Percentiles rank a stretch among this genome's conserved stretches.
These are phyloP conservation scores for Candida berthetii DNA, from an alignment of 805 yeast species.

Conservation along the genomic window DNA sequence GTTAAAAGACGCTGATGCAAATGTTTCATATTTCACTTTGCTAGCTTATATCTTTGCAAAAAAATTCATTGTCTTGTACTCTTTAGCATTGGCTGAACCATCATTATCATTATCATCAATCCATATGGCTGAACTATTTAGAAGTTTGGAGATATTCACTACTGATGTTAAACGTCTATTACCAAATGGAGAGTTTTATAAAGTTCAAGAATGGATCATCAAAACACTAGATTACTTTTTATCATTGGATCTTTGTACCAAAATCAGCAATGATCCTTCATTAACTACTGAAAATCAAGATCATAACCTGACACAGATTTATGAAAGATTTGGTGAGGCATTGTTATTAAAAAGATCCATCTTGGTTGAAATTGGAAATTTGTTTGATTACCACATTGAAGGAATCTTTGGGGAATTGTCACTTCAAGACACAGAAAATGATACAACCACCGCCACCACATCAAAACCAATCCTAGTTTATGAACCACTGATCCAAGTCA, in stretches of 20 bases:
- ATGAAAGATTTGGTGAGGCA: constrained; percentile 43
- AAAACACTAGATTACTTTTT: constrained; percentile 36
- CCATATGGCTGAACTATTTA: constrained; percentile 32
- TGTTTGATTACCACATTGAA: constrained; percentile 21
- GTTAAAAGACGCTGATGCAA: not conserved
- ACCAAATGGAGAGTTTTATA: constrained; percentile 11
- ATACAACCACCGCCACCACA: constrained; percentile 5
- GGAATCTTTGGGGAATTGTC: constrained; percentile 22
- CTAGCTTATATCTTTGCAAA: constrained; percentile 29
- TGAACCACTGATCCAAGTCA: constrained; percentile 10
- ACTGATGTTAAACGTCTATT: constrained; percentile 26
- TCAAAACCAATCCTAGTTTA: constrained; percentile 2
- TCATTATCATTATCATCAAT: constrained; percentile 36
- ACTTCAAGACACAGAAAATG: not conserved
- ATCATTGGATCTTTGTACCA: constrained; percentile 13
- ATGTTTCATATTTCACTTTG: constrained; percentile 3
- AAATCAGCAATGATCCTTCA: constrained; percentile 2
- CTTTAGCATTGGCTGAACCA: constrained; percentile 28
- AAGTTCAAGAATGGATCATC: constrained; percentile 34
- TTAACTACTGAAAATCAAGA: constrained; percentile 15
- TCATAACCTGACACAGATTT: constrained; percentile 17
- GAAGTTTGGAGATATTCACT: constrained; percentile 26
- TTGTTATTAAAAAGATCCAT: constrained; percentile 40
- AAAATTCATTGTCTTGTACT: constrained; percentile 28
- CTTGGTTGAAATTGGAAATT: constrained; percentile 27